Evolutionary conservation across 2,329 filamentous ascomycete species (phyloP), one percentile per base, ranked within the genome.

Genomic region (Fusarium burgessii): DNA sequence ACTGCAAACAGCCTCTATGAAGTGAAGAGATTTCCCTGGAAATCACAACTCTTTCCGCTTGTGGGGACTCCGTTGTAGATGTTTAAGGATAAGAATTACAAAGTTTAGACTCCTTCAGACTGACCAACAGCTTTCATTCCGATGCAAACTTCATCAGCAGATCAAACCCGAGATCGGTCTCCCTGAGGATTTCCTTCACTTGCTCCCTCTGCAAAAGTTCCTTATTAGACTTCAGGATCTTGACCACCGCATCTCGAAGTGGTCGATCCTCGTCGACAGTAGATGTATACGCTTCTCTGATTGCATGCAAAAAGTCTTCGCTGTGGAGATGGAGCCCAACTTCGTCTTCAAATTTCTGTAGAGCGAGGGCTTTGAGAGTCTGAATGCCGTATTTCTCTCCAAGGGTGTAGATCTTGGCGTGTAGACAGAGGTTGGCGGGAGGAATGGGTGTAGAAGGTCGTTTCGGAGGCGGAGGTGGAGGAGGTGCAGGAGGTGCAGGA

Each of bases 301-400:
- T 25, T 0, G 41, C 41, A 0, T 6, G 1, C 5, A 56, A 12
- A 10, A 56, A 56, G 29, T 35, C 40, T 6, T 35, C 2, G 3
- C 9, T n/a, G 2, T 35, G 2, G 9, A n/a, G 11, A 2, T 6
- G 27, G 7, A 6, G 12, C 0, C 2, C 18, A 10, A 7, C 29
- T 1, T 56, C 52, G 0, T 4, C 1, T 0, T 10, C 0, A 5
- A 46, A 56, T 0, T 56, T 20, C 7, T 10, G 0, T 33, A 43
- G 17, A 11, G 52, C 52, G 0, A 11, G 1, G 1, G 4, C 5
- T 6, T 46, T 56, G 5, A 56, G 20, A 2, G 23, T 7, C 0
- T 20, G 1, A 0, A 56, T 46, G 17, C 13, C 18, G 18, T 56
- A 56, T 8, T 55, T 55, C 18, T 43, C 40, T 0, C 52, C 52